phyloP scores from a whole-genome alignment of 2,329 filamentous ascomycete genomes.

The Cercospora janseana region DNA sequence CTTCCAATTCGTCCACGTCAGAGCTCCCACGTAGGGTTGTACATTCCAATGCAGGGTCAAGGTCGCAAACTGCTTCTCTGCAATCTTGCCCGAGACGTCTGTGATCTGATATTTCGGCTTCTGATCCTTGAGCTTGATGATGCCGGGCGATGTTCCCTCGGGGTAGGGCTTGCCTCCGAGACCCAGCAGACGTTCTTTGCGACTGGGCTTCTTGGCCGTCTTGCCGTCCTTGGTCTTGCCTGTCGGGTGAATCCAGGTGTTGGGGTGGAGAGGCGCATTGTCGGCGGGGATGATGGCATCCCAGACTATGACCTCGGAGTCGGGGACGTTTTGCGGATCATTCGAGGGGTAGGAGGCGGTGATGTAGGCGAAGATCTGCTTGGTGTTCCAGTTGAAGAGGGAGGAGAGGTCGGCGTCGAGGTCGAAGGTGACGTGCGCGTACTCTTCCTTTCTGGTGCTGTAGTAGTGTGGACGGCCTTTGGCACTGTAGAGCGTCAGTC shows the following conservation, averaged over 20 bases:
- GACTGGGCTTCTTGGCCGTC: slow-evolving; percentile 23
- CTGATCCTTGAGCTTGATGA: slow-evolving; percentile 76
- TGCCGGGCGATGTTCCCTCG: slow-evolving; percentile 54
- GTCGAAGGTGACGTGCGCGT: slow-evolving; percentile 90
- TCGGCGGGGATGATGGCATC: slow-evolving; percentile 84
- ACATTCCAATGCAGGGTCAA: slow-evolving; percentile 91
- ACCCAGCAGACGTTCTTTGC: slow-evolving; percentile 19
- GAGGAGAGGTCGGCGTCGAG: slow-evolving; percentile 85
- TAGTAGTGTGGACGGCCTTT: slow-evolving; percentile 96
- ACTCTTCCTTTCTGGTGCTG: slow-evolving; percentile 87
- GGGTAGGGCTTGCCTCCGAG: slow-evolving; percentile 34
- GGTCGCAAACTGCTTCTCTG: slow-evolving; percentile 68
- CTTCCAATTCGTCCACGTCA: slow-evolving; percentile 68
- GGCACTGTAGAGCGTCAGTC: slow-evolving; percentile 57
- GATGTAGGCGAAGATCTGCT: slow-evolving; percentile 95
- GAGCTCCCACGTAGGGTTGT: slow-evolving; percentile 88
- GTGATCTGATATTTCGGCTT: slow-evolving; percentile 97
- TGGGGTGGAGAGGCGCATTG: slow-evolving; percentile 55
- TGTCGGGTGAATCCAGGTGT: slow-evolving; percentile 55
- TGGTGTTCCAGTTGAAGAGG: slow-evolving; percentile 99
- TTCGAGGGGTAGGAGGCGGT: slow-evolving; percentile 67
- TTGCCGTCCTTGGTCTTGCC: slow-evolving; percentile 19
- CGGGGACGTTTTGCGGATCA: slow-evolving; percentile 39
- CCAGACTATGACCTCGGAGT: slow-evolving; percentile 80
- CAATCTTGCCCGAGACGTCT: slow-evolving; percentile 76